Conservation (phyloP, 495 filamentous ascomycete species). For the Cudoniella acicularis region DNA sequence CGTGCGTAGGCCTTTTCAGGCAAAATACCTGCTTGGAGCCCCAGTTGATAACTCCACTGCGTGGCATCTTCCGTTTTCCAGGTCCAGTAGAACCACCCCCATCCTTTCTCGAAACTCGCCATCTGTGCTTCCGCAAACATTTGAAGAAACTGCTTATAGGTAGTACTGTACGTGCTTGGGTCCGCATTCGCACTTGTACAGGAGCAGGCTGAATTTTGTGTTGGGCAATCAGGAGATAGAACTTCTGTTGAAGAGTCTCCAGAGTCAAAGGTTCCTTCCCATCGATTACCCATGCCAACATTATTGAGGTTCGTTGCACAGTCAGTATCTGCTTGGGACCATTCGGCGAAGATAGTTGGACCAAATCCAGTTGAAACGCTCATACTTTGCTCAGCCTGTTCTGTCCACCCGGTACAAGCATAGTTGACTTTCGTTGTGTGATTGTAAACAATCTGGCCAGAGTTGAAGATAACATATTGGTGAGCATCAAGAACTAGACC, state of each 20-base stretch:
- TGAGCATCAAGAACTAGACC: conserved; percentile 84
- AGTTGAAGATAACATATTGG: conserved; percentile 90
- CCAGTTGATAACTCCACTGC: conserved; percentile 94
- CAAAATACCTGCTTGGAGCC: conserved; percentile 77
- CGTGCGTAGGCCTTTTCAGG: conserved; percentile 74
- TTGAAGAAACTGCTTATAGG: conserved; percentile 81
- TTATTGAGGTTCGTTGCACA: conserved; percentile 87
- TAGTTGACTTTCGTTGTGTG: conserved; percentile 76
- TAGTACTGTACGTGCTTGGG: conserved; percentile 57
- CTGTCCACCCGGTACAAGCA: conserved; percentile 81
- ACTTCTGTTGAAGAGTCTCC: conserved; percentile 51
- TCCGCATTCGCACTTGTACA: conserved; percentile 76
- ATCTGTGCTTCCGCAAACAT: conserved; percentile 97
- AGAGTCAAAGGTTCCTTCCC: conserved; percentile 73
- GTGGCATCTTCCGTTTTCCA: conserved; percentile 74
- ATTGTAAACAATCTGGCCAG: conserved; percentile 64
- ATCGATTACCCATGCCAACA: conserved; percentile 81
- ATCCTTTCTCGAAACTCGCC: conserved; percentile 80
- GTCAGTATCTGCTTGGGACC: conserved; percentile 97
- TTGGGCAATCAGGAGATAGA: conserved; percentile 67
- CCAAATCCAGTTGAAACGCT: conserved; percentile 79
- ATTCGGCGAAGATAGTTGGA: conserved; percentile 96
- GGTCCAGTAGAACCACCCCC: conserved; percentile 99
- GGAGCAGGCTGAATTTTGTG: conserved; percentile 55
- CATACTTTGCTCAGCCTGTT: conserved; percentile 68